phyloP scores from a whole-genome alignment of 176 grass and related monocot genomes.

The Pontederia crassipes region DNA sequence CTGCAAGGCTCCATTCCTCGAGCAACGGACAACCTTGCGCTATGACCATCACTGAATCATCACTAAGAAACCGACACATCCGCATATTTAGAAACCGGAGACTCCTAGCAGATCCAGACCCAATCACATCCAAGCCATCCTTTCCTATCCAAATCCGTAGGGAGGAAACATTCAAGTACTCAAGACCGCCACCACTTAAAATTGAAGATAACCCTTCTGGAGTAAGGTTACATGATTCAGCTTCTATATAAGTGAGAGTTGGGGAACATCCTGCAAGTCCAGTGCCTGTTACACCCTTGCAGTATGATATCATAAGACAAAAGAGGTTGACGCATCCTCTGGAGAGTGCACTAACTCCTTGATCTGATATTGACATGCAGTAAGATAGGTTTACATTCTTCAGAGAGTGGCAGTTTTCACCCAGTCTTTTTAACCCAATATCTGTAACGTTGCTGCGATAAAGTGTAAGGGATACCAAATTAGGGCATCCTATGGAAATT shows the following conservation, averaged over 20 bases:
- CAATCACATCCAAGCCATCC: constrained; percentile 38
- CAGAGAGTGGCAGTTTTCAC: constrained; percentile 40
- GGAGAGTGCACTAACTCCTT: constrained; percentile 42
- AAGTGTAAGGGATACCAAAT: constrained; percentile 72
- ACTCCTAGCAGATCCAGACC: constrained; percentile 28
- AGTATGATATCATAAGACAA: constrained; percentile 45
- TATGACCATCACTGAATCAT: constrained; percentile 50
- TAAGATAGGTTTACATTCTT: constrained; percentile 58
- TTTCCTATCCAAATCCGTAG: constrained; percentile 34
- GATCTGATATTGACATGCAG: constrained; percentile 52
- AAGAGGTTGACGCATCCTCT: constrained; percentile 39
- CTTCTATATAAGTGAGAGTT: constrained; percentile 61
- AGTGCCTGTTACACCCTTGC: constrained; percentile 52
- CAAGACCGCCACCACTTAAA: constrained; percentile 37
- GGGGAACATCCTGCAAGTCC: constrained; percentile 54
- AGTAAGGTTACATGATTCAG: constrained; percentile 71
- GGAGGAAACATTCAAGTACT: constrained; percentile 66
- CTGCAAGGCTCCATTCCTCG: constrained; percentile 69
- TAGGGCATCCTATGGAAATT: constrained; percentile 41
- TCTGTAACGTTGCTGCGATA: constrained; percentile 67
- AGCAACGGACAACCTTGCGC: constrained; percentile 55
- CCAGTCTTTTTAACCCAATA: constrained; percentile 54
- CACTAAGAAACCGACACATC: constrained; percentile 53
- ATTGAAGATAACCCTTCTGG: constrained; percentile 40
- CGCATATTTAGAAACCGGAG: constrained; percentile 58